Base-by-base conservation (phyloP, 2,329 filamentous ascomycete species). In the Alternaria novae-zelandiae region DNA sequence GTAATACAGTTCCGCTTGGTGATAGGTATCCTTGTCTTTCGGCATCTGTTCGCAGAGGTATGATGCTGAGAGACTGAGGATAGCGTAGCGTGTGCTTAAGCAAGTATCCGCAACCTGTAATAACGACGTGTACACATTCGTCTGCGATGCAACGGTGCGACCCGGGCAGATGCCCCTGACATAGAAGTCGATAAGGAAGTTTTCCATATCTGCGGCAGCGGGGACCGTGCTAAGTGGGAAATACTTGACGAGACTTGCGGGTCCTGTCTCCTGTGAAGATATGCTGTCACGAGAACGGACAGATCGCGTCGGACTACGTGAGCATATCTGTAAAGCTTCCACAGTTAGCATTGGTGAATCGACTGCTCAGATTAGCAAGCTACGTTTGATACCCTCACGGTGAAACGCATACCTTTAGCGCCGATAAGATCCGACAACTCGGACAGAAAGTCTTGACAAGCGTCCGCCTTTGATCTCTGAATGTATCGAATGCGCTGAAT, bases 401-500 rank as follows among this genome's bases (percentile, higher is more conserved):
- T 12, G 17, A 43, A 21, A 23, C 12, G 61, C 70, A 61, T 43
- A 77, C 76, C 72, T 62, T 73, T 74, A 45, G 73, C 59, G n/a
- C 73, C 73, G 54, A 69, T 73, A 17, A 74, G 28, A 58, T 77
- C 73, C n/a, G 73, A 75, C n/a, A 77, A 57, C 59, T 78, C 76
- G 36, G 69, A 73, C 2, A 78, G 67, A 44, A 78, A 78, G 47
- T 77, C 75, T 53, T 77, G 74, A 60, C 75, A 78, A 8, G 76
- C 76, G 53, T 78, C 74, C 49, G 73, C 67, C 61, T 78, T 78
- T 6, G 73, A 69, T 17, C 68, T 61, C 46, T 78, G 76, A n/a
- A 78, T 78, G 49, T 77, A 67, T 30, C 71, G 64, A 12, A 78
- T 71, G n/a, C 75, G 72, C 54, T 78, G 76, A n/a, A 77, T 54